Base-by-base conservation (phyloP, 73 alveolate species). In the Effrenium voratum region DNA sequence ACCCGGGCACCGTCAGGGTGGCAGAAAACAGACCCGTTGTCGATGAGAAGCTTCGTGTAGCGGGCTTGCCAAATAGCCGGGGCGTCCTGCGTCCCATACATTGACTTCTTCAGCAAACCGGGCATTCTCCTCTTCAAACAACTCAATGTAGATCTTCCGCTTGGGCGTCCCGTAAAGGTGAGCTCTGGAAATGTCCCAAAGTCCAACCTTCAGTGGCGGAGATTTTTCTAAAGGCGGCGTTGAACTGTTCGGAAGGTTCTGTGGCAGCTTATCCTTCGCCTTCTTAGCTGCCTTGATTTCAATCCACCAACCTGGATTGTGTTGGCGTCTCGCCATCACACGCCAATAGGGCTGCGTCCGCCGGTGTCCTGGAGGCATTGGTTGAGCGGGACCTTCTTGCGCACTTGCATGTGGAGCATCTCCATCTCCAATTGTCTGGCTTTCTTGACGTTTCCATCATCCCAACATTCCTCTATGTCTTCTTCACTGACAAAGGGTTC, bases 1-100 rank as follows among this genome's bases (percentile, higher is more conserved):
- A n/a, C n/a, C n/a, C n/a, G n/a, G n/a, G n/a, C n/a, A n/a, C n/a
- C n/a, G n/a, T n/a, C n/a, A n/a, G n/a, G n/a, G n/a, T n/a, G n/a
- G n/a, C n/a, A n/a, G n/a, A n/a, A n/a, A n/a, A n/a, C n/a, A n/a
- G n/a, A n/a, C n/a, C n/a, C n/a, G n/a, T n/a, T n/a, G n/a, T n/a
- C n/a, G n/a, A n/a, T n/a, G n/a, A 85, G 46, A 36, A 40, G 3
- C 30, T 41, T 46, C 15, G 79, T 81, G 77, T 49, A 85, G 66
- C 57, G 82, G 19, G 32, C 19, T 66, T 85, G 94, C 82, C 94
- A 85, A 47, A 85, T 85, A 34, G 4, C n/a, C 5, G 94, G 82
- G 28, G 94, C 94, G 34, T 59, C 94, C 10, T 85, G 94, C 43
- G 94, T 85, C 15, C 81, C 94, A 44, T 85, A 85, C 82, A 85